Evolutionary conservation across 768 basidiomycete genomes (phyloP).

Genomic region (Thelephora aurantiotincta): DNA sequence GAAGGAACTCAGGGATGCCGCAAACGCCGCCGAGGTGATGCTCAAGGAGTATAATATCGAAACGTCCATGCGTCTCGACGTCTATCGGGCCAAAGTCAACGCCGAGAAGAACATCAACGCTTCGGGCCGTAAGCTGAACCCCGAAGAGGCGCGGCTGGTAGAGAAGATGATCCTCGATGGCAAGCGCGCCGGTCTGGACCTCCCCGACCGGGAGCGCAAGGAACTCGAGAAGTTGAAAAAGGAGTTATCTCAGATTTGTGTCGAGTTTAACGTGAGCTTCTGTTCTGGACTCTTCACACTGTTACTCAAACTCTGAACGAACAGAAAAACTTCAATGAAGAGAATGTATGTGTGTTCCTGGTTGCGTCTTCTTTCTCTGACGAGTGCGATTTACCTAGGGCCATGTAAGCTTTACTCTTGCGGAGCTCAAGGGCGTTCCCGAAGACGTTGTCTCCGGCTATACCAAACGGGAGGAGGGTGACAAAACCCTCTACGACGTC

Average conservation of each 20-base stretch:
- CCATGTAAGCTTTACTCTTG: slow-evolving; percentile 44
- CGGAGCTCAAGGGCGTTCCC: slow-evolving; percentile 73
- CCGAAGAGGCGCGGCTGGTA: slow-evolving; percentile 64
- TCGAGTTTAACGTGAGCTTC: slow-evolving; percentile 60
- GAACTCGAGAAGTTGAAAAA: slow-evolving; percentile 54
- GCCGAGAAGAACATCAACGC: slow-evolving; percentile 57
- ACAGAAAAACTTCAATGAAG: slow-evolving; percentile 85
- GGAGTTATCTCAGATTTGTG: slow-evolving; percentile 56
- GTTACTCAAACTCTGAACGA: background rate
- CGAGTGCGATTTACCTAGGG: slow-evolving; percentile 24
- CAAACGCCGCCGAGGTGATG: slow-evolving; percentile 58
- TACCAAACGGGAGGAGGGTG: slow-evolving; percentile 44
- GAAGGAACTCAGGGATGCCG: slow-evolving; percentile 71
- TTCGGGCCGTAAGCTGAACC: slow-evolving; percentile 38
- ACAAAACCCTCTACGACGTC: slow-evolving; percentile 49
- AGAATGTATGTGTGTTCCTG: slow-evolving; percentile 36
- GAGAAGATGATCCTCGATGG: slow-evolving; percentile 76
- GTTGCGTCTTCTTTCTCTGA: background rate
- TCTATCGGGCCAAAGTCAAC: slow-evolving; percentile 57
- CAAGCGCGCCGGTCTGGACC: slow-evolving; percentile 61
- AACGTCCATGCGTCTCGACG: slow-evolving; percentile 67
- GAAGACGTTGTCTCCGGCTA: slow-evolving; percentile 70
- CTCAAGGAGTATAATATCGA: slow-evolving; percentile 64
- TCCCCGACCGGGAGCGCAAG: slow-evolving; percentile 48
- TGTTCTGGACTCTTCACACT: background rate